Percentiles rank a stretch among this genome's conserved stretches.
phyloP scores from a whole-genome alignment of 805 yeast species.

The Millerozyma miso region DNA sequence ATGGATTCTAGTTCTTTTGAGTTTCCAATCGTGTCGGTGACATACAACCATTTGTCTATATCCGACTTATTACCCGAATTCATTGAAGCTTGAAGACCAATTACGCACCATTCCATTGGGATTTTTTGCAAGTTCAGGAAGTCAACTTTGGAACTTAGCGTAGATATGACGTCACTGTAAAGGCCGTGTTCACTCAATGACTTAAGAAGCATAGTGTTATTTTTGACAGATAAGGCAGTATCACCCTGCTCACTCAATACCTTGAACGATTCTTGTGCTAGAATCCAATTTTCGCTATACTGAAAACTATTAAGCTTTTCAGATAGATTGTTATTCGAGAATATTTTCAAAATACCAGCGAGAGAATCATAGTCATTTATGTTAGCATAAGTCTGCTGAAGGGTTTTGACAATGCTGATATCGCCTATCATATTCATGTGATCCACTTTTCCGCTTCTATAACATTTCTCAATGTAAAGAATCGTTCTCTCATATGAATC shows the following conservation, averaged over 20 bases:
- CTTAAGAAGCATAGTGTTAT: conserved; percentile 53
- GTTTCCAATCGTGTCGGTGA: conserved; percentile 41
- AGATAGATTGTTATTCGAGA: conserved; percentile 64
- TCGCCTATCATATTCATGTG: conserved; percentile 25
- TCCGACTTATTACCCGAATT: conserved; percentile 51
- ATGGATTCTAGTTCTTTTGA: conserved; percentile 49
- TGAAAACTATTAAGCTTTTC: conserved; percentile 79
- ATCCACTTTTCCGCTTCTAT: conserved; percentile 34
- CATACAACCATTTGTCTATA: conserved; percentile 55
- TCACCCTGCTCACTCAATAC: conserved; percentile 47
- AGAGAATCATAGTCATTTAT: conserved; percentile 88
- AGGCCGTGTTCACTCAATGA: conserved; percentile 75
- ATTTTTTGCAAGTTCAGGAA: conserved; percentile 17
- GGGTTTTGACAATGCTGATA: conserved; percentile 39
- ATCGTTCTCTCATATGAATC: conserved; percentile 85
- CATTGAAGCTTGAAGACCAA: conserved; percentile 75
- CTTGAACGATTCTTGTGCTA: conserved; percentile 81
- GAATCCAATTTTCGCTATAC: conserved; percentile 79
- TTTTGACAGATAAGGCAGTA: conserved; percentile 24
- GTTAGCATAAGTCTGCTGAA: conserved; percentile 81
- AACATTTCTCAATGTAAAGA: conserved; percentile 75
- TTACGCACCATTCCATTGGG: conserved; percentile 55
- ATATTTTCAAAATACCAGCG: conserved; percentile 75
- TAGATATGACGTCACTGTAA: conserved; percentile 59
- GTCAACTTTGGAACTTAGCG: conserved; percentile 37